Evolutionary conservation across 1,284 basidiomycete species (phyloP).

Genomic region (Testicularia cyperi): DNA sequence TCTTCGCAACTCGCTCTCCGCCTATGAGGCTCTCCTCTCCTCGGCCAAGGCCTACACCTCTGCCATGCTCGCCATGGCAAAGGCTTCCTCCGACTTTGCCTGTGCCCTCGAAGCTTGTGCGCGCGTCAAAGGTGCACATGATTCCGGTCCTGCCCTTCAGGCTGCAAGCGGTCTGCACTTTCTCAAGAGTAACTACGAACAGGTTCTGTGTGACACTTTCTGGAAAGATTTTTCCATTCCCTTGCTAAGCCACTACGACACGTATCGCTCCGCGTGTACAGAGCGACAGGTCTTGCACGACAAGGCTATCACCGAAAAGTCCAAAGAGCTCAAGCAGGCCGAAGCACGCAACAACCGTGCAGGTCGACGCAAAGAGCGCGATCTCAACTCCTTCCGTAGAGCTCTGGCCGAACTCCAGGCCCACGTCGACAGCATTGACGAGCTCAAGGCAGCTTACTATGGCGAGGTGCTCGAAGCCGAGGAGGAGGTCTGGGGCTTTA

Average conservation of each 20-base stretch:
- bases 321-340: conserved; percentile 80
- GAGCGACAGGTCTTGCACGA: conserved; percentile 57
- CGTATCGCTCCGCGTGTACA: conserved; percentile 73
- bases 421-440: conserved; percentile 84
- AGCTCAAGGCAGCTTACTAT: conserved; percentile 77
- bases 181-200: conserved; percentile 88
- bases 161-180: conserved; percentile 73
- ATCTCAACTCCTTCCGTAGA: conserved; percentile 49
- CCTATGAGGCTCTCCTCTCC: conserved; percentile 80
- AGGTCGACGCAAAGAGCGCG: conserved; percentile 70
- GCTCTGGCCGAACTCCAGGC: conserved; percentile 70
- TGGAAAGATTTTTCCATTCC: conserved; percentile 90
- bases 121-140: conserved; percentile 55
- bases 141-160: conserved; percentile 45
- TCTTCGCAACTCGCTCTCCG: conserved; percentile 73
- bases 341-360: conserved; percentile 80
- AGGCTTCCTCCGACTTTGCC: conserved; percentile 81
- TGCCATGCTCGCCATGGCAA: conserved; percentile 78
- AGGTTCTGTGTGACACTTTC: conserved; percentile 81
- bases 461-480: conserved; percentile 85
- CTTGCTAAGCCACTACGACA: conserved; percentile 77
- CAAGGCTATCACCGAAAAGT: conserved; percentile 69
- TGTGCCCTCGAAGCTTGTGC: conserved; percentile 64
- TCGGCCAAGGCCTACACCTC: conserved; percentile 80
- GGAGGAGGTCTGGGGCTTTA: conserved; percentile 87